Base-by-base conservation (phyloP, 345 rosid species). In the Corymbia maculata region DNA sequence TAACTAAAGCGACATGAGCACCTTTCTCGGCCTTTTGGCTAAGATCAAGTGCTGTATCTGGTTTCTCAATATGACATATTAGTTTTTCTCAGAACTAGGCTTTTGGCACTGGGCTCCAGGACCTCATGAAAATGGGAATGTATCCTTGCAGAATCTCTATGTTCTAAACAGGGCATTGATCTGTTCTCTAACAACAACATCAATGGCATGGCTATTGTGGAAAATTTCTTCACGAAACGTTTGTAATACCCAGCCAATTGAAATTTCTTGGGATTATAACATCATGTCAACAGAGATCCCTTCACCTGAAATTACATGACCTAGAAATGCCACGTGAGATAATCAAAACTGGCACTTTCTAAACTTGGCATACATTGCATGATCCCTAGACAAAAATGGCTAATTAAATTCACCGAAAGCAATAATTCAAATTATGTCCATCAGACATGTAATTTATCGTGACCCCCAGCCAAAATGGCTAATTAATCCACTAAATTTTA, bases 1-100 rank as follows among this genome's bases (percentile, higher is more conserved):
- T 64, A 64, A 61, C 32, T 13, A 61, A 28, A 61, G 68, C 6
- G 68, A 61, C 15, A 28, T 7, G 32, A 61, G 68, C 91, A 91
- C 91, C 92, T 90, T 93, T 91, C 93, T 93, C 89, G 92, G 94
- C 93, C 92, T 92, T 92, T 92, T 93, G 92, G 94, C 92, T 91
- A 91, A 92, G 93, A 93, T 92, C 93, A 93, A 92, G 93, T 92
- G 93, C 91, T 92, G 91, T 91, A 93, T 92, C 90, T 91, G 90
- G 70, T n/a, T 6, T 64, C 59, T 53, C 59, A 53, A 53, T 24
- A 53, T 53, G 59, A 21, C 59, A 53, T 21, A 16, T 53, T 53
- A 53, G 59, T 21, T 53, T 53, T 53, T 53, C 26, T 53, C 59
- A 21, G 9, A 53, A 53, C 26, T 53, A 53, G 59, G 10, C 26